A percentile compares a stretch with the other conserved stretches of the same genome.
Evolutionary conservation across 192 early-diverging fungal species (phyloP).

Genomic region (Podila minutissima): DNA sequence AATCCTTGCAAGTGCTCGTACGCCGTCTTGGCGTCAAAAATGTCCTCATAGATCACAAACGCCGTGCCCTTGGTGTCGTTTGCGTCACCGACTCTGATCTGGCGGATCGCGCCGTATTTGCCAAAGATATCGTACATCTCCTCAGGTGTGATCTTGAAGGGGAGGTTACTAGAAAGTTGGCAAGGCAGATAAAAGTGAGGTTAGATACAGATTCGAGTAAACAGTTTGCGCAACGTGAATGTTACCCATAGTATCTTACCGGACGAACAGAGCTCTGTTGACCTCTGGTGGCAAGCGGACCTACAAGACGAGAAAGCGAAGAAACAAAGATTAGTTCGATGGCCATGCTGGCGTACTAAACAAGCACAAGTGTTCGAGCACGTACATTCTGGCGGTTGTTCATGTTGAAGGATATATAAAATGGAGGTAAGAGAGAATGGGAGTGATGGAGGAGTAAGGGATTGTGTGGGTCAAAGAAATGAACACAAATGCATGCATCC

Average conservation of each 20-base stretch:
- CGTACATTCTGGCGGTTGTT: constrained; percentile 32
- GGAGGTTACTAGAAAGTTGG: constrained; percentile 75
- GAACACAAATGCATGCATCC: neutral
- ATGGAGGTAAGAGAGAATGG: neutral
- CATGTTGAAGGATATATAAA: constrained; percentile 1
- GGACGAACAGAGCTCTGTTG: constrained; percentile 92
- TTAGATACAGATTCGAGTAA: neutral
- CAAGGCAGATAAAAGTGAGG: neutral
- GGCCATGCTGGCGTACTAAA: neutral
- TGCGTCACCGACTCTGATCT: constrained; percentile 87
- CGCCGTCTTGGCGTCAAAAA: constrained; percentile 96
- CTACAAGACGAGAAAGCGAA: constrained; percentile 23
- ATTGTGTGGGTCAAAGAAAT: neutral
- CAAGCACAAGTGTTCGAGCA: neutral
- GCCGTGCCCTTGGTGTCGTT: constrained; percentile 93
- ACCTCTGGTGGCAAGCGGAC: constrained; percentile 92
- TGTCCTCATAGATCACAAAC: constrained; percentile 98
- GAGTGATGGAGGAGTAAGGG: neutral
- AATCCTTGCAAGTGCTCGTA: constrained; percentile 97
- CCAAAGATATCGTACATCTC: constrained; percentile 99
- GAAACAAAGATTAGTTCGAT: neutral
- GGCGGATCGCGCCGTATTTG: constrained; percentile 94
- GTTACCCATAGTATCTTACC: constrained; percentile 46
- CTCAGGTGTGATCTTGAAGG: constrained; percentile 96
- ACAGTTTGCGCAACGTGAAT: neutral